Evolutionary conservation across 495 filamentous ascomycete genomes (phyloP).

Genomic region (Penicillium mononematosum): DNA sequence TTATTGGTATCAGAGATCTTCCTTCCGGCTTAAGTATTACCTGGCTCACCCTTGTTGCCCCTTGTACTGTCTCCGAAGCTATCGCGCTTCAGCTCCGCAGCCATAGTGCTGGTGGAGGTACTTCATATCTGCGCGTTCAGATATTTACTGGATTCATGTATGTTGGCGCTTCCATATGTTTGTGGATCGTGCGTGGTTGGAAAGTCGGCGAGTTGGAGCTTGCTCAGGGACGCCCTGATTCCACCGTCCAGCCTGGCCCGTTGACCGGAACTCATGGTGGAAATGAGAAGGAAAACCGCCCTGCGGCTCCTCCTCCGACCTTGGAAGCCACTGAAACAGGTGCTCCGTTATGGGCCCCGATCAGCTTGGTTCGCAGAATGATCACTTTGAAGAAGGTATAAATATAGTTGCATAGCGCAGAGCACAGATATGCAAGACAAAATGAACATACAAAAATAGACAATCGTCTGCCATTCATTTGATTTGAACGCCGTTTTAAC

Average conservation of each 20-base stretch:
- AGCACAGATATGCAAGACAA: background rate
- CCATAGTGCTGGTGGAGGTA: constrained; percentile 32
- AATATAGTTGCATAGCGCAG: background rate
- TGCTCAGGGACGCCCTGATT: constrained; percentile 24
- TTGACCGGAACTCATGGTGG: constrained; percentile 6
- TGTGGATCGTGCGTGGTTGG: constrained; percentile 52
- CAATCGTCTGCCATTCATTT: constrained; percentile 2
- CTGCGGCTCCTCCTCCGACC: constrained; percentile 11
- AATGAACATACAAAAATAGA: constrained; percentile 10
- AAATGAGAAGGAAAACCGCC: constrained; percentile 18
- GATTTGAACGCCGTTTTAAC: constrained; percentile 8
- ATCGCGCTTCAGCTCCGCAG: constrained; percentile 68
- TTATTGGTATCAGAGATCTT: constrained; percentile 69
- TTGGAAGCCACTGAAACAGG: background rate
- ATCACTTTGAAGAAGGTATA: constrained; percentile 37
- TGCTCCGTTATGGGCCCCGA: constrained; percentile 28
- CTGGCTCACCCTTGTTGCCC: constrained; percentile 72
- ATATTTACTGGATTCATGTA: constrained; percentile 68
- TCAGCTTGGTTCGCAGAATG: constrained; percentile 34
- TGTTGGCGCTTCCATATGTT: constrained; percentile 54
- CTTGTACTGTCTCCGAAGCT: constrained; percentile 71
- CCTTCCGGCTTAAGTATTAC: constrained; percentile 72
- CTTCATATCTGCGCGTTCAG: constrained; percentile 60
- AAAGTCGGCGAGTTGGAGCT: constrained; percentile 57
- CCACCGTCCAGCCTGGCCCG: constrained; percentile 11